Evolutionary conservation across 139 green algal species (phyloP).

Genomic region (Pseudopediastrum boryanum): DNA sequence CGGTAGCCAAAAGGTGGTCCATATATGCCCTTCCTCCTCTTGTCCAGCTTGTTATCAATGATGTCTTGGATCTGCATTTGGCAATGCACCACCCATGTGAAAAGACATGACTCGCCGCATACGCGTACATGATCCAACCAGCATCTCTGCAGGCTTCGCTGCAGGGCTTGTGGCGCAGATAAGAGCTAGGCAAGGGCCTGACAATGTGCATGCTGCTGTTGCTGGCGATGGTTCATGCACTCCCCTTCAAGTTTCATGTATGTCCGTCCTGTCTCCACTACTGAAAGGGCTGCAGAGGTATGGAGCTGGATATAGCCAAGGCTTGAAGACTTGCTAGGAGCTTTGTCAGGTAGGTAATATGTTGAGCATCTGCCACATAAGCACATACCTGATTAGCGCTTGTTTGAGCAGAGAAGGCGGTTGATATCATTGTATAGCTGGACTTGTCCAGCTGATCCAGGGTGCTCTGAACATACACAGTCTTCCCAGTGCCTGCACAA

Average conservation of each 20-base stretch:
- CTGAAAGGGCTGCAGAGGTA: no score
- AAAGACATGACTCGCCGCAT: no score
- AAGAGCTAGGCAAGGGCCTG: no score
- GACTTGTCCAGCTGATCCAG: conserved; percentile 43
- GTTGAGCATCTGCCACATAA: not conserved
- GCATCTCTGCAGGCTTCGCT: no score
- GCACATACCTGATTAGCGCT: conserved; percentile 60
- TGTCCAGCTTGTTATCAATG: conserved; percentile 77
- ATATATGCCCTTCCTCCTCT: conserved; percentile 71
- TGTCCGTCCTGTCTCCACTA: no score
- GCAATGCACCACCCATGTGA: not conserved
- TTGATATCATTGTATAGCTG: conserved; percentile 46
- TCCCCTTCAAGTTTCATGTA: no score
- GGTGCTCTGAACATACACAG: conserved; percentile 60
- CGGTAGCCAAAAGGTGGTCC: conserved; percentile 59
- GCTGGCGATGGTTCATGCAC: no score
- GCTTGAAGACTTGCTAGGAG: no score
- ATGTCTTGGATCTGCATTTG: conserved; percentile 71
- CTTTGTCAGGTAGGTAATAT: not conserved
- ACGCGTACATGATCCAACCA: no score
- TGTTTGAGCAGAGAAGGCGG: conserved; percentile 78
- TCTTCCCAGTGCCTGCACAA: conserved; percentile 41
- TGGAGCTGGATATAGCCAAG: no score
- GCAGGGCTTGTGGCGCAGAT: no score
- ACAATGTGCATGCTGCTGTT: no score